Conservation (phyloP, 106 monocot genomes). For the Phalaenopsis aphrodite region DNA sequence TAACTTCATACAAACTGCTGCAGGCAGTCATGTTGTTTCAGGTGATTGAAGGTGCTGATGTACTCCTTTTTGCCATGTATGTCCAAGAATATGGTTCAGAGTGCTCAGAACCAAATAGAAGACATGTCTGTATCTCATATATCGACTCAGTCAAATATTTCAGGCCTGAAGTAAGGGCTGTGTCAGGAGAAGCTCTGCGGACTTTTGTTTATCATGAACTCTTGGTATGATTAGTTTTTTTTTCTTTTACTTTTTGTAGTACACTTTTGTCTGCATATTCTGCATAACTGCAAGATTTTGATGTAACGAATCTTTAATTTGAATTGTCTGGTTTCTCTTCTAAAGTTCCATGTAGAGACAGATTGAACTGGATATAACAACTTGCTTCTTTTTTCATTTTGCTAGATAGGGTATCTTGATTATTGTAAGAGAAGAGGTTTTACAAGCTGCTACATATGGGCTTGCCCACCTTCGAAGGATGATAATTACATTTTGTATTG, state of each 20-base stretch:
- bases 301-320: not conserved
- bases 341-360: not conserved
- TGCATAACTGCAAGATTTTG: not conserved
- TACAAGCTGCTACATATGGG: conserved; percentile 72
- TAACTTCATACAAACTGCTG: conserved; percentile 1
- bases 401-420: conserved; percentile 65
- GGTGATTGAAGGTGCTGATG: conserved; percentile 68
- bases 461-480: conserved; percentile 49
- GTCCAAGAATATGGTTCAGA: conserved; percentile 74
- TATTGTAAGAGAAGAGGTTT: conserved; percentile 70
- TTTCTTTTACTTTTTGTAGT: not conserved
- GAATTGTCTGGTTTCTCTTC: not conserved
- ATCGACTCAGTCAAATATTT: conserved; percentile 80
- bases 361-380: not conserved
- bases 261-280: not conserved
- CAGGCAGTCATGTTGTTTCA: conserved; percentile 76
- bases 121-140: conserved; percentile 55
- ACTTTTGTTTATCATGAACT: conserved; percentile 85
- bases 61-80: conserved; percentile 71
- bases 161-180: conserved; percentile 51
- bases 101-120: conserved; percentile 51
- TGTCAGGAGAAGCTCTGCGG: conserved; percentile 62
- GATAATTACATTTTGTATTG: conserved; percentile 81
- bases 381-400: conserved; percentile 3
- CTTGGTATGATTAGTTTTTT: conserved; percentile 35